phyloP scores from a whole-genome alignment of 345 rosid genomes.

The Durio zibethinus region DNA sequence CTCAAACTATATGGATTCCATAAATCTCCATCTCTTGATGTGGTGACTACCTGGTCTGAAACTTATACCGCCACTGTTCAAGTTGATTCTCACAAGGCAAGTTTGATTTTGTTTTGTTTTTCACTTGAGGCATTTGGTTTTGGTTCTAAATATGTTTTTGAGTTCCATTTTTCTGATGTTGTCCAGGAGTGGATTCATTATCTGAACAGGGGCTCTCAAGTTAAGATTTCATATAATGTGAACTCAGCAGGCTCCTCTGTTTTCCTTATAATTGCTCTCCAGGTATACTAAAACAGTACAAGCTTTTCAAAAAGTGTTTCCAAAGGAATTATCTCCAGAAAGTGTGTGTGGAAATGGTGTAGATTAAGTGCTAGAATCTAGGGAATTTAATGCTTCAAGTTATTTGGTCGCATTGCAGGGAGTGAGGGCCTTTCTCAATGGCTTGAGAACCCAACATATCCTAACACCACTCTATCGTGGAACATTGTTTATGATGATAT shows the following conservation, averaged over 20 bases:
- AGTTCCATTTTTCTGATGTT: slow-evolving; percentile 1
- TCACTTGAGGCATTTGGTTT: neutral
- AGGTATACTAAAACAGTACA: slow-evolving; percentile 41
- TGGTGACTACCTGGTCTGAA: slow-evolving; percentile 53
- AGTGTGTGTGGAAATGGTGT: neutral
- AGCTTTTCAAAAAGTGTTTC: neutral
- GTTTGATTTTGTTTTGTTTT: slow-evolving; percentile 22
- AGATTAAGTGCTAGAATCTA: neutral
- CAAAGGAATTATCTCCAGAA: neutral
- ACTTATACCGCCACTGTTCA: slow-evolving; percentile 44
- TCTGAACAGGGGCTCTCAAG: slow-evolving; percentile 72
- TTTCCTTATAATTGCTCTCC: slow-evolving; percentile 74
- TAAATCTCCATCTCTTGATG: slow-evolving; percentile 66
- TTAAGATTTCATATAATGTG: slow-evolving; percentile 63
- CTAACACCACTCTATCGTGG: slow-evolving; percentile 84
- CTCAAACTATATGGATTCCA: slow-evolving; percentile 57
- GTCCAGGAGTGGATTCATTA: slow-evolving; percentile 69
- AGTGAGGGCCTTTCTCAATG: slow-evolving; percentile 76
- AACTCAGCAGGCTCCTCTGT: slow-evolving; percentile 55
- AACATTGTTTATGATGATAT: slow-evolving; percentile 64
- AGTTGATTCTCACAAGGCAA: slow-evolving; percentile 71
- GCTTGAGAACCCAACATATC: slow-evolving; percentile 79
- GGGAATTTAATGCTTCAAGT: neutral
- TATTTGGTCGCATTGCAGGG: slow-evolving; percentile 43
- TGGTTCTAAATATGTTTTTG: neutral